Evolutionary conservation across 116 monocot genomes (phyloP).

Genomic region (Zostera marina): DNA sequence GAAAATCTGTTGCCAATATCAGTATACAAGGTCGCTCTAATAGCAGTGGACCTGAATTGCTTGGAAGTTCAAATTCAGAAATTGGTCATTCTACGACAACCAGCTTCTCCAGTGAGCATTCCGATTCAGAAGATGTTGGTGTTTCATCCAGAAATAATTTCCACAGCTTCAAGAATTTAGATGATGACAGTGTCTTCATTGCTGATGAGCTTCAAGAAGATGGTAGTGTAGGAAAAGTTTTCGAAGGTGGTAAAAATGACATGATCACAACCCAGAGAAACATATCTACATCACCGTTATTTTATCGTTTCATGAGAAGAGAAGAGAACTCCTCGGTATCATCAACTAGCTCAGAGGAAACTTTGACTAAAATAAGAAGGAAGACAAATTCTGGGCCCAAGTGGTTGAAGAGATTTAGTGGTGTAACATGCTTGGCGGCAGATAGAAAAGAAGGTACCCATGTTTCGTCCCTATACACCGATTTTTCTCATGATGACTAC

Average conservation of each 20-base stretch:
- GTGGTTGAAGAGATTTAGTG: constrained; percentile 62
- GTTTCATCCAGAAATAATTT: constrained; percentile 9
- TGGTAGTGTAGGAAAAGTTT: constrained; percentile 16
- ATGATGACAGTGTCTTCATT: constrained; percentile 30
- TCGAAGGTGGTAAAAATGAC: constrained; percentile 18
- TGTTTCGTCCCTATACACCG: constrained; percentile 2
- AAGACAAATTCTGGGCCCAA: background rate
- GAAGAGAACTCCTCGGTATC: constrained; percentile 8
- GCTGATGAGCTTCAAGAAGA: constrained; percentile 18
- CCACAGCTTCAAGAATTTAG: constrained; percentile 26
- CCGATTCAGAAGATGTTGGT: constrained; percentile 10
- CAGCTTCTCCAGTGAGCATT: constrained; percentile 21
- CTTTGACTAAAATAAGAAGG: constrained; percentile 13
- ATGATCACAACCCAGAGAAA: constrained; percentile 11
- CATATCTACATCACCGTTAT: constrained; percentile 19
- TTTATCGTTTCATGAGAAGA: constrained; percentile 28
- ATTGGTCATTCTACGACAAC: constrained; percentile 11
- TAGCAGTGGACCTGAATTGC: background rate
- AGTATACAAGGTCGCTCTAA: background rate
- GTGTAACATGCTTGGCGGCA: constrained; percentile 20
- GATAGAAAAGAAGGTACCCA: constrained; percentile 16
- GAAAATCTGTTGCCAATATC: background rate
- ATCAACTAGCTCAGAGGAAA: constrained; percentile 13
- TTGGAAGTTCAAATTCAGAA: constrained; percentile 17
- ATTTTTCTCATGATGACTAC: background rate